phyloP scores from a whole-genome alignment of 2,329 filamentous ascomycete genomes.

The Stenocarpella maydis region DNA sequence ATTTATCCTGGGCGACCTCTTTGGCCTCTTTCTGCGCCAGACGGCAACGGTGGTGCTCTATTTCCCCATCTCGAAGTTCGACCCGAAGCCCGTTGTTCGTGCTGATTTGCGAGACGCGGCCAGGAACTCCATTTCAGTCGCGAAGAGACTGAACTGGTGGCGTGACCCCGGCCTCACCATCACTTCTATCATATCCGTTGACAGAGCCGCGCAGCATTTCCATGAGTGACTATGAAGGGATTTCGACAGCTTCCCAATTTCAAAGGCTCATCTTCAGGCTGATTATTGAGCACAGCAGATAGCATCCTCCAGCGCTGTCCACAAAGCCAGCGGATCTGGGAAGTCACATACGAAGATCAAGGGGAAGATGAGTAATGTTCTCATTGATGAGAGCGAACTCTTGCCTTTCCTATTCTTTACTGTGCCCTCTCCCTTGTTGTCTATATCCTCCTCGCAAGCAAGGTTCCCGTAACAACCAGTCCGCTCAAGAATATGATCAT shows the following conservation, averaged over 20 bases:
- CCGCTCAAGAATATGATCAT: background rate
- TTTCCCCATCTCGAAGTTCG: background rate
- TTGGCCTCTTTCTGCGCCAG: background rate
- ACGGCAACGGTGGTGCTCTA: background rate
- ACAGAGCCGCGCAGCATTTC: background rate
- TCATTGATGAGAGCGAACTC: no score
- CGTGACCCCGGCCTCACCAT: no score
- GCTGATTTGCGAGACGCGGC: background rate
- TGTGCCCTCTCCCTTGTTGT: no score
- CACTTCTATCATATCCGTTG: no score
- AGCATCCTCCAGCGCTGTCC: no score
- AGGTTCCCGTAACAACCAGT: no score
- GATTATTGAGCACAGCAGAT: background rate
- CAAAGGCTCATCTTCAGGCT: background rate
- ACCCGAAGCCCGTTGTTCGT: background rate
- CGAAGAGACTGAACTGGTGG: background rate
- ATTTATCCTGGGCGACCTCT: background rate
- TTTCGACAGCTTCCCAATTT: no score
- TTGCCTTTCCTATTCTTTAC: no score
- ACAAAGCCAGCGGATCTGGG: background rate
- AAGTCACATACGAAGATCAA: background rate
- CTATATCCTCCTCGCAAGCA: no score
- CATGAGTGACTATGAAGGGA: background rate
- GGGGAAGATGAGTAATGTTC: background rate
- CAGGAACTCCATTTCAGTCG: background rate